phyloP scores from a whole-genome alignment of 2,329 filamentous ascomycete genomes.

The Cryphonectria nitschkei region DNA sequence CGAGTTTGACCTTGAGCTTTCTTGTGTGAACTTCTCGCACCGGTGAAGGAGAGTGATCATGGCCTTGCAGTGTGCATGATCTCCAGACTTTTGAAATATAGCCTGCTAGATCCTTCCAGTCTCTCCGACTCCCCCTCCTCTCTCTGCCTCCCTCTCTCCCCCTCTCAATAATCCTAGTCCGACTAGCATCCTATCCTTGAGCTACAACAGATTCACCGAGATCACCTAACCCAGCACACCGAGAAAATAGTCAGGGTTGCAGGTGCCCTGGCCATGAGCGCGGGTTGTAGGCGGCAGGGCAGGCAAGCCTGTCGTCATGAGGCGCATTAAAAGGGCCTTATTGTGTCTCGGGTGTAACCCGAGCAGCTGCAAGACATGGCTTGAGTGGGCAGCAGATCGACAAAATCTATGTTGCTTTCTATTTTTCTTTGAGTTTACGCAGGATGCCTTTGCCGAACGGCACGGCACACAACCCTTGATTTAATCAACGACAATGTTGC shows the following conservation, averaged over 20 bases:
- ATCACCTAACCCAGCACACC: slow-evolving; percentile 9
- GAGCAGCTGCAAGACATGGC: not conserved
- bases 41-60: not conserved
- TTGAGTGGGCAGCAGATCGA: slow-evolving; percentile 12
- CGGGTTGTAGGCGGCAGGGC: not conserved
- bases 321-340: not conserved
- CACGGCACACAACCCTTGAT: not conserved
- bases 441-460: not conserved
- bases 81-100: too few species aligned
- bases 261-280: not conserved
- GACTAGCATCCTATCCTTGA: not conserved
- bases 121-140: not conserved
- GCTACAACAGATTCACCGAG: not conserved
- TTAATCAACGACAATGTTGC: not conserved
- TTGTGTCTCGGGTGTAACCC: not conserved
- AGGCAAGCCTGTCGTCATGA: not conserved
- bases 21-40: not conserved
- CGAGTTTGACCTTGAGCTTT: not conserved
- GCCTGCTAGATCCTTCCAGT: not conserved
- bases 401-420: slow-evolving; percentile 4
- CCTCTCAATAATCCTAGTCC: not conserved
- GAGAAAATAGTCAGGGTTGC: not conserved
- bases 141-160: not conserved
- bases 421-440: not conserved
- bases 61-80: not conserved